These are phyloP conservation scores for Cenococcum geophilum DNA, from an alignment of 495 filamentous ascomycete genomes.

Conservation along the genomic window DNA sequence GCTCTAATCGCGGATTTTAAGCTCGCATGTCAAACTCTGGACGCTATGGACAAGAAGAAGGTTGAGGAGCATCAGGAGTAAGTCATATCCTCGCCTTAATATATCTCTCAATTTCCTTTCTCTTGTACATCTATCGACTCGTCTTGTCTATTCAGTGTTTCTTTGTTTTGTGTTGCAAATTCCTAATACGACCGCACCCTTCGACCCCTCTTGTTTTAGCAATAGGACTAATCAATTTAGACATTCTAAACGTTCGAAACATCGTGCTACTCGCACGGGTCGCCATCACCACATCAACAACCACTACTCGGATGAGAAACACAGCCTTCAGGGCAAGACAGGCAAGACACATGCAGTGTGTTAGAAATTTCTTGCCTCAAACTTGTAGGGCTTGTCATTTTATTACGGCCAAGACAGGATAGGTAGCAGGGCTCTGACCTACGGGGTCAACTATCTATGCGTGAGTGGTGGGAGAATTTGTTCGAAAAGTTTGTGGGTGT, in stretches of 20 bases:
- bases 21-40: constrained; percentile 58
- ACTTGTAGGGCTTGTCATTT: too few relatives aligned
- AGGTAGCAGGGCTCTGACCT: neutral
- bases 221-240: neutral
- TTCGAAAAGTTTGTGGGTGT: too few relatives aligned
- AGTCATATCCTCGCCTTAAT: constrained; percentile 18
- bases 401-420: too few relatives aligned
- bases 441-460: too few relatives aligned
- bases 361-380: constrained; percentile 38
- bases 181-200: neutral
- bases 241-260: neutral
- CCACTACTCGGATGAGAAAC: constrained; percentile 68
- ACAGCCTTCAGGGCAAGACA: constrained; percentile 78
- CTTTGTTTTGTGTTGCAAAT: too few relatives aligned
- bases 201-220: neutral
- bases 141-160: neutral
- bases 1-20: constrained; percentile 66
- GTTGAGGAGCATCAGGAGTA: constrained; percentile 61
- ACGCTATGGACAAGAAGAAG: constrained; percentile 64
- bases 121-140: constrained; percentile 5
- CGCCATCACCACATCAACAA: constrained; percentile 51
- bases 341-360: constrained; percentile 85
- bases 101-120: neutral
- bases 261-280: constrained; percentile 35
- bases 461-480: too few relatives aligned